These are phyloP conservation scores for Tetrapisispora taiwanensis DNA, from an alignment of 805 yeast genomes.

Conservation along the genomic window DNA sequence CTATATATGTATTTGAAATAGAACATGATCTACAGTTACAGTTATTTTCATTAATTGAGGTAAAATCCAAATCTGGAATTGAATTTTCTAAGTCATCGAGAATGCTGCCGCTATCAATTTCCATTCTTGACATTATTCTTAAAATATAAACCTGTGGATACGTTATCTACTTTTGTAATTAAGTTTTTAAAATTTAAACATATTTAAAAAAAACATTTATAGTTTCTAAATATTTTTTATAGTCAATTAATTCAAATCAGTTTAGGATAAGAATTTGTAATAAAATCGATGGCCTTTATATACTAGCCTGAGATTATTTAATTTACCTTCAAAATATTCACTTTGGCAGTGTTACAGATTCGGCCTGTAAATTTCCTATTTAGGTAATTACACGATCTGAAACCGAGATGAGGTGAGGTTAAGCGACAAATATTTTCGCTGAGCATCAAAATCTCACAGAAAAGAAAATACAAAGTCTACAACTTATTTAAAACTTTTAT, in stretches of 20 bases:
- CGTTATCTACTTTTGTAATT: too few species aligned
- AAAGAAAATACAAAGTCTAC: too few species aligned
- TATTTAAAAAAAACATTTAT: too few species aligned
- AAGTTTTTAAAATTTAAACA: too few species aligned
- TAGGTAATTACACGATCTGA: slow-evolving; percentile 8
- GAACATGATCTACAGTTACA: slow-evolving; percentile 22
- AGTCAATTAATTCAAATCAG: too few species aligned
- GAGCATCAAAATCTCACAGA: background rate
- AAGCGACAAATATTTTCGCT: background rate
- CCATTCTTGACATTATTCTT: too few species aligned
- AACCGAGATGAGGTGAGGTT: slow-evolving; percentile 1
- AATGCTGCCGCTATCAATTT: too few species aligned
- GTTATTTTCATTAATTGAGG: background rate
- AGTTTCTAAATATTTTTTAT: too few species aligned
- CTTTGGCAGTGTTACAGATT: background rate
- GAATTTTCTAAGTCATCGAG: background rate
- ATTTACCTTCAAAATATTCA: too few species aligned
- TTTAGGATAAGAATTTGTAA: too few species aligned
- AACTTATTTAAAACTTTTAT: too few species aligned
- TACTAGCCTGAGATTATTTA: background rate
- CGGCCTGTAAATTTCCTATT: slow-evolving; percentile 5
- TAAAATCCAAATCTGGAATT: background rate
- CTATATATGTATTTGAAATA: slow-evolving; percentile 1
- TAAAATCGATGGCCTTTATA: background rate
- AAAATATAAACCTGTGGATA: too few species aligned